Evolutionary conservation across 2,329 filamentous ascomycete genomes (phyloP).

Genomic region (Talaromyces islandicus): DNA sequence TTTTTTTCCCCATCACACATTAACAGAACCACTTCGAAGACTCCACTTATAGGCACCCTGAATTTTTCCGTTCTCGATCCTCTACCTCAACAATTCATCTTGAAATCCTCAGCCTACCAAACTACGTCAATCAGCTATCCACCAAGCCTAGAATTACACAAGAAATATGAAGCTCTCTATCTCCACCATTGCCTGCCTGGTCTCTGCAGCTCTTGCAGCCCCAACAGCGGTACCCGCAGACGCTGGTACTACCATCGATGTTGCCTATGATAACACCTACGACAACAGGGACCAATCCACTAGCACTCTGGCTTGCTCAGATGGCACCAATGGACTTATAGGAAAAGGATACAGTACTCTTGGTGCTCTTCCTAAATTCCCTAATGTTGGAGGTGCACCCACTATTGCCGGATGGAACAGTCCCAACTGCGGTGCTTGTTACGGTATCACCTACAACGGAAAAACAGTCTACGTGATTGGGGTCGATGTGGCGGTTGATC

Average conservation of each 20-base stretch:
- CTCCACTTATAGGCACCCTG: not conserved
- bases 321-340: constrained; percentile 30
- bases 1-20: not conserved
- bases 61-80: not conserved
- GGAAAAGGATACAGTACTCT: constrained; percentile 33
- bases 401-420: constrained; percentile 44
- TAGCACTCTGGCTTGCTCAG: constrained; percentile 42
- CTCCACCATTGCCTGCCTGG: not conserved
- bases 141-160: not conserved
- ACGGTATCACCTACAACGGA: constrained; percentile 42
- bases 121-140: not conserved
- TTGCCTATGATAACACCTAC: constrained; percentile 69
- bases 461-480: constrained; percentile 44
- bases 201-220: constrained; percentile 11
- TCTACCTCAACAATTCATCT: not conserved
- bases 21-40: not conserved
- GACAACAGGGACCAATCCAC: constrained; percentile 56
- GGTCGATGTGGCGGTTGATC: constrained; percentile 40
- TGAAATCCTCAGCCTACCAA: not conserved
- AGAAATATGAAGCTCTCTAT: not conserved
- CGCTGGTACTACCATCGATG: constrained; percentile 32
- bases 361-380: constrained; percentile 41
- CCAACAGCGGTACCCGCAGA: constrained; percentile 3
- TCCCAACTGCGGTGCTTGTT: constrained; percentile 48
- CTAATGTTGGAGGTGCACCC: constrained; percentile 44